Evolutionary conservation across 768 basidiomycete genomes (phyloP).

Genomic region (Leccinum aurantiacum): DNA sequence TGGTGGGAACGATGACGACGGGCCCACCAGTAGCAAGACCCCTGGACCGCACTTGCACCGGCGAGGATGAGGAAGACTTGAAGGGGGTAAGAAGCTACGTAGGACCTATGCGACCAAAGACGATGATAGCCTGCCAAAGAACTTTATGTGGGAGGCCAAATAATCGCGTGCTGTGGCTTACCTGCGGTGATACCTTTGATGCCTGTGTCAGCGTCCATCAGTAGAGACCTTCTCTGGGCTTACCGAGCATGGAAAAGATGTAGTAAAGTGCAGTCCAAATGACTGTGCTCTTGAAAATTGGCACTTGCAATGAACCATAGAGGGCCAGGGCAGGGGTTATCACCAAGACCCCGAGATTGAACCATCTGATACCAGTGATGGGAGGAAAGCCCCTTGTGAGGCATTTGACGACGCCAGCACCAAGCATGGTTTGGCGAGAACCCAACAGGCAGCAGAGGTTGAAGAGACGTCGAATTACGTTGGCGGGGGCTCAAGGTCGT

Average conservation of each 20-base stretch:
- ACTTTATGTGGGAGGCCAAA: conserved; percentile 2
- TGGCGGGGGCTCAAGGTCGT: conserved; percentile 9
- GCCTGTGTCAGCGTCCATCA: conserved; percentile 13
- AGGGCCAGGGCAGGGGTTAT: conserved; percentile 68
- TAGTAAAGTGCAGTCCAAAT: conserved; percentile 72
- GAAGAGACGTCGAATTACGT: conserved; percentile 5
- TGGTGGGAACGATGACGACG: conserved; percentile 82
- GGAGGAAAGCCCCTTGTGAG: conserved; percentile 41
- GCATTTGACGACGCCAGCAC: conserved; percentile 7
- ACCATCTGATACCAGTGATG: conserved; percentile 66
- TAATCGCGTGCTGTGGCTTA: conserved; percentile 13
- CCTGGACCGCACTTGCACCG: conserved; percentile 82
- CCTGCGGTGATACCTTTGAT: conserved; percentile 52
- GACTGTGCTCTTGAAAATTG: conserved; percentile 49
- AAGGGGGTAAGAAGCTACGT: conserved; percentile 70
- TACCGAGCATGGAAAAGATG: conserved; percentile 84
- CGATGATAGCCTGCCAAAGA: conserved; percentile 66
- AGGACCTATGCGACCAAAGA: conserved; percentile 83
- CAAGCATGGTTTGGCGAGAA: conserved; percentile 12
- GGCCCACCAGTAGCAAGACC: conserved; percentile 88
- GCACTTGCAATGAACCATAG: conserved; percentile 60
- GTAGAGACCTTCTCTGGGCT: conserved; percentile 16
- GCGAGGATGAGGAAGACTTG: conserved; percentile 70
- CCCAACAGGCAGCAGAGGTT: conserved; percentile 2
- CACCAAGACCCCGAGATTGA: conserved; percentile 70